Percentiles rank a stretch among this genome's conserved stretches.
Conservation (phyloP, 23 red algal species). For the Gracilaria vermiculophylla region DNA sequence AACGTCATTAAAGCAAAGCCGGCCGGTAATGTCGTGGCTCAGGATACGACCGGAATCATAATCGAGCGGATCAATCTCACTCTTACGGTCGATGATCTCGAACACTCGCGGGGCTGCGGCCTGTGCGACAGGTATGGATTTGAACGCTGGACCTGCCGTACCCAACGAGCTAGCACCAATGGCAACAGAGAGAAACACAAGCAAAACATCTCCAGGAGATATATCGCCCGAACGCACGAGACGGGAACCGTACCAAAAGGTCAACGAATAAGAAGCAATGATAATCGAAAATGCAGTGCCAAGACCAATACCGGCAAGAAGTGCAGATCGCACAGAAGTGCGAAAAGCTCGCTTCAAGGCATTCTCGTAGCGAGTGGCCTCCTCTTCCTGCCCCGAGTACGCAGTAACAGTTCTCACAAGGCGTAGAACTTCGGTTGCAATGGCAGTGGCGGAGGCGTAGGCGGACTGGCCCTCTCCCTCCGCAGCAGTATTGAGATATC, state of each 20-base stretch:
- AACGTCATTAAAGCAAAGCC: slow-evolving; percentile 60
- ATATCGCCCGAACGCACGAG: slow-evolving; percentile 29
- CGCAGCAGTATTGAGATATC: slow-evolving; percentile 34
- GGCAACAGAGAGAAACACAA: slow-evolving; percentile 68
- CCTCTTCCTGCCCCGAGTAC: slow-evolving; percentile 67
- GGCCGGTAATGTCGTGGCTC: background rate
- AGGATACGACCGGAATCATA: slow-evolving; percentile 29
- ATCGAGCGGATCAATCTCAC: slow-evolving; percentile 55
- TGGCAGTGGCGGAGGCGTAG: slow-evolving; percentile 56
- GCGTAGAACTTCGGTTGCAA: slow-evolving; percentile 66
- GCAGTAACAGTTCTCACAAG: slow-evolving; percentile 70
- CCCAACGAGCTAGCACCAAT: slow-evolving; percentile 85
- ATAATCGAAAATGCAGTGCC: slow-evolving; percentile 35
- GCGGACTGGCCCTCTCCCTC: slow-evolving; percentile 52
- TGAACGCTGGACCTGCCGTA: slow-evolving; percentile 65
- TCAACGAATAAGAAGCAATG: slow-evolving; percentile 12
- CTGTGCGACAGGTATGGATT: slow-evolving; percentile 51
- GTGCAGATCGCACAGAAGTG: slow-evolving; percentile 31
- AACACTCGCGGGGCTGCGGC: slow-evolving; percentile 76
- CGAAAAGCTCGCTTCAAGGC: slow-evolving; percentile 28
- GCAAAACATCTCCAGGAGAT: slow-evolving; percentile 48
- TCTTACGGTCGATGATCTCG: slow-evolving; percentile 68
- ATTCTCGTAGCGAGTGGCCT: slow-evolving; percentile 58
- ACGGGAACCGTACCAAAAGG: slow-evolving; percentile 50
- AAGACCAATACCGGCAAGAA: slow-evolving; percentile 40